Percentiles rank a stretch among this genome's conserved stretches.
Conservation (phyloP, 2,329 filamentous ascomycete species). For the Byssothecium circinans region DNA sequence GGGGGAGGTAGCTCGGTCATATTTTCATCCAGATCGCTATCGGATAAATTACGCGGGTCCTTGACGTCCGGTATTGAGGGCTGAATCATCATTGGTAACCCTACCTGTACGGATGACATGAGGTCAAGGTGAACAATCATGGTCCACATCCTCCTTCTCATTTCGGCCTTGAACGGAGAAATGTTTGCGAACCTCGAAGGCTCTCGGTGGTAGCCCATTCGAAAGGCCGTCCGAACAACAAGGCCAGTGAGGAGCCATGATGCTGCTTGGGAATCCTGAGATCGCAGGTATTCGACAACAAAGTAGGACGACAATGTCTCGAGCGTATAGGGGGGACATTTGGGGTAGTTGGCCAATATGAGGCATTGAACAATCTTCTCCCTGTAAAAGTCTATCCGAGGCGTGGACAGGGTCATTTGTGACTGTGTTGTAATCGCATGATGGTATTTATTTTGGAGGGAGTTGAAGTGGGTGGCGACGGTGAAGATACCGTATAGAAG, state of each 20-base stretch:
- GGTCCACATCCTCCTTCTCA: conserved; percentile 64
- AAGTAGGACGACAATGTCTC: conserved; percentile 37
- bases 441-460: conserved; percentile 15
- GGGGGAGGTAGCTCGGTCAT: conserved; percentile 35
- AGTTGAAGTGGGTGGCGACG: conserved; percentile 29
- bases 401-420: conserved; percentile 17
- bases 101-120: conserved; percentile 42
- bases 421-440: conserved; percentile 7
- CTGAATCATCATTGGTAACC: conserved; percentile 44
- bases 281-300: conserved; percentile 32
- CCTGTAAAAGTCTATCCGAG: conserved; percentile 32
- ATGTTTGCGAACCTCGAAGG: conserved; percentile 40
- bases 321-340: conserved; percentile 39
- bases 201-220: conserved; percentile 50
- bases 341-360: conserved; percentile 38
- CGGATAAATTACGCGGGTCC: conserved; percentile 45
- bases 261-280: conserved; percentile 32
- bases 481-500: conserved; percentile 48
- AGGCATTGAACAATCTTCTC: conserved; percentile 37
- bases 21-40: conserved; percentile 46
- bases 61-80: conserved; percentile 43
- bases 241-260: conserved; percentile 34
- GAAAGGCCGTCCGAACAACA: conserved; percentile 37
- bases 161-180: conserved; percentile 60
- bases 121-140: conserved; percentile 50